Evolutionary conservation across 176 grass and related monocot genomes (phyloP).

Genomic region (Secale cereale): DNA sequence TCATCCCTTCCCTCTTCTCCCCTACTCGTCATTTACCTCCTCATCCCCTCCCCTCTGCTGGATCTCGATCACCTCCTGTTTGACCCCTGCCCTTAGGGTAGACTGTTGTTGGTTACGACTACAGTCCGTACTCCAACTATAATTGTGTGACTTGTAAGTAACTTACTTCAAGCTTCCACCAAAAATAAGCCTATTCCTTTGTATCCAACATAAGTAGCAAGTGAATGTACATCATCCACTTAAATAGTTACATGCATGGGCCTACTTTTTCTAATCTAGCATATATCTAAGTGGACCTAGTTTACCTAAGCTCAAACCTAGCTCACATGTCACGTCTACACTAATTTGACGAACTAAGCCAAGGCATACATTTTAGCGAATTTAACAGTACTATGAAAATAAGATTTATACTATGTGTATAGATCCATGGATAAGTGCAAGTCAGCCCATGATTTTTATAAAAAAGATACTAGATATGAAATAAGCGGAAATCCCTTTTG

Average conservation of each 20-base stretch:
- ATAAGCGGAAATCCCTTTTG: neutral
- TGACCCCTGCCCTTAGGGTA: too few relatives aligned
- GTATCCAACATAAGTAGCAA: conserved; percentile 8
- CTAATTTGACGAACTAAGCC: neutral
- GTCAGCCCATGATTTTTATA: neutral
- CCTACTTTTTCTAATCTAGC: neutral
- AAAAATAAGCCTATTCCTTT: conserved; percentile 3
- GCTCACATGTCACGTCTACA: neutral
- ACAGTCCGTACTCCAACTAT: neutral
- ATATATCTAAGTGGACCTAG: neutral
- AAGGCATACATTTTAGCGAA: neutral
- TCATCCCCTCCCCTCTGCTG: too few relatives aligned
- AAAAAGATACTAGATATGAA: neutral
- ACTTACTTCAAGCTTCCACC: neutral
- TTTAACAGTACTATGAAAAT: neutral
- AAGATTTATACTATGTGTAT: neutral
- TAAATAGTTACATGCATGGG: neutral
- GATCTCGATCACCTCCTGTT: too few relatives aligned
- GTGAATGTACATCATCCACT: neutral
- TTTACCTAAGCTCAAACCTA: conserved; percentile 12
- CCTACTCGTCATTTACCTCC: too few relatives aligned
- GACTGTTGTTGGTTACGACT: neutral
- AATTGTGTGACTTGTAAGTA: neutral
- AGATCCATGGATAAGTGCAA: conserved; percentile 14
- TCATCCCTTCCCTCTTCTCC: too few relatives aligned